Evolutionary conservation across 2,329 filamentous ascomycete genomes (phyloP).

Genomic region (Penicillium sp.): DNA sequence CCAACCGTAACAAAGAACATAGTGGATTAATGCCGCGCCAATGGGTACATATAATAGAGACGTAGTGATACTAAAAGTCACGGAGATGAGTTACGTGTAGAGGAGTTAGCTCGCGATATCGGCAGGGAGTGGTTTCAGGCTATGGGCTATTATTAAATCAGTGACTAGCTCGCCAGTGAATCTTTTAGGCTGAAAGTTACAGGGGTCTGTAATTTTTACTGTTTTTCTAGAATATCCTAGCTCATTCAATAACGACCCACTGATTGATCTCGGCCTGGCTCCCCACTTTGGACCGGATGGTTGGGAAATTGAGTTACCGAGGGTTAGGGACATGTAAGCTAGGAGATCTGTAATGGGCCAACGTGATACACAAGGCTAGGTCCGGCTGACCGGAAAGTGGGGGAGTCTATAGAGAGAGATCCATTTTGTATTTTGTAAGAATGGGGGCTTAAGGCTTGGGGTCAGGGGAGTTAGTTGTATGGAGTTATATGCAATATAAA

Average conservation of each 20-base stretch:
- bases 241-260: constrained; percentile 1
- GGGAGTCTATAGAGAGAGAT: not conserved
- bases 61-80: not conserved
- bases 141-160: not conserved
- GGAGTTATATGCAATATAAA: not conserved
- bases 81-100: not conserved
- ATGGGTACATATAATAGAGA: not conserved
- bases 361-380: not conserved
- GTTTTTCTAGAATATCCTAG: constrained; percentile 7
- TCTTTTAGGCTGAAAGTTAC: not conserved
- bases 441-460: not conserved
- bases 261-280: constrained; percentile 6
- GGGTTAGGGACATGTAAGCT: not conserved
- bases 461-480: not conserved
- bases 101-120: not conserved
- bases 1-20: not conserved
- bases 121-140: not conserved
- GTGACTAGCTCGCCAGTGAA: not conserved
- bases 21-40: not conserved
- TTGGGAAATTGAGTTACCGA: constrained; percentile 6
- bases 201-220: not conserved
- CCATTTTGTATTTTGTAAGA: not conserved
- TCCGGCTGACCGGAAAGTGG: constrained; percentile 16
- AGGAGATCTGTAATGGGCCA: not conserved
- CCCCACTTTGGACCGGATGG: constrained; percentile 2